These are phyloP conservation scores for Pseudocercospora macadamiae DNA, from an alignment of 2,329 filamentous ascomycete species.

Conservation along the genomic window DNA sequence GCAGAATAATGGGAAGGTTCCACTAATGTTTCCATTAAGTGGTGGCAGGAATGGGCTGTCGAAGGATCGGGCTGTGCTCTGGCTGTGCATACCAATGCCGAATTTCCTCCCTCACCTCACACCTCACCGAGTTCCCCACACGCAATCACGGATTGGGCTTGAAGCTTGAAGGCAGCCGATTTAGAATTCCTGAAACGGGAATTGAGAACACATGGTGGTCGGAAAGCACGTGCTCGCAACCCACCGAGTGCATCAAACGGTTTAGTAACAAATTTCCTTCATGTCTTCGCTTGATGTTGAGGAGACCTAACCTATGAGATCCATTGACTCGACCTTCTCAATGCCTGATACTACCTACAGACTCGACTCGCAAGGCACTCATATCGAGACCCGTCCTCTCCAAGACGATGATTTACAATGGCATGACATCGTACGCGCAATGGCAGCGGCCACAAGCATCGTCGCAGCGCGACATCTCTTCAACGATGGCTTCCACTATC, in stretches of 20 bases:
- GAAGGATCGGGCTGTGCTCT: neutral
- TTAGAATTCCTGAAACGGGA: neutral
- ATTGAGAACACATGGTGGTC: neutral
- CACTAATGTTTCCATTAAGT: neutral
- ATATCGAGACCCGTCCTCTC: neutral
- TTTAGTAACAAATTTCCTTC: neutral
- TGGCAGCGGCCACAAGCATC: constrained; percentile 9
- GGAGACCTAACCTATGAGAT: no score
- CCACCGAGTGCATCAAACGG: neutral
- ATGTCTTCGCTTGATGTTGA: no score
- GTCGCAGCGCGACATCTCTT: constrained; percentile 18
- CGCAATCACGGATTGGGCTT: no score
- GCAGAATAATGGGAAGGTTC: neutral
- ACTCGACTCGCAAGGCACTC: neutral
- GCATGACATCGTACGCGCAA: constrained; percentile 8
- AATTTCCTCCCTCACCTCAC: neutral
- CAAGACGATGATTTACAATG: neutral
- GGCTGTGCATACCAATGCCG: neutral
- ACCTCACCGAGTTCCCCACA: no score
- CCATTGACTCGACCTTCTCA: no score
- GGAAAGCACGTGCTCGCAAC: neutral
- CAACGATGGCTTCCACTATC: constrained; percentile 21
- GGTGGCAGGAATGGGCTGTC: neutral
- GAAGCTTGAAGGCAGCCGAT: no score
- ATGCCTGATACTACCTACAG: no score